phyloP scores from a whole-genome alignment of 306 rosid genomes.

The Sesbania bispinosa region DNA sequence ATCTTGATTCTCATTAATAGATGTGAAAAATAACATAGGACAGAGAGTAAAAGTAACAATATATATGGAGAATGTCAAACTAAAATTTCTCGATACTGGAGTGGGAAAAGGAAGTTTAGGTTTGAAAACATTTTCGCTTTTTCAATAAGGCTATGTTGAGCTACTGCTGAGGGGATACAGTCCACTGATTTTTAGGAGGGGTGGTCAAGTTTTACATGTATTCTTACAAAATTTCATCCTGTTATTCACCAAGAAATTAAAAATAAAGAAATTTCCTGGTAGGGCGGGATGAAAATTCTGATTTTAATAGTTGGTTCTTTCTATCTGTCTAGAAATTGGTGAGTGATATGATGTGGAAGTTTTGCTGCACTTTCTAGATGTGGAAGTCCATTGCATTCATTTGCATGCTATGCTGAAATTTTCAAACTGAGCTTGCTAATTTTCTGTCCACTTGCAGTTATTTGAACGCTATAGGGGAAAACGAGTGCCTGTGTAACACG shows the following conservation, averaged over 20 bases:
- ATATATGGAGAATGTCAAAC: background rate
- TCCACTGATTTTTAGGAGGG: background rate
- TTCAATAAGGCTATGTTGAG: background rate
- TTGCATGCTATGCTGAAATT: background rate
- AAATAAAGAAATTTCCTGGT: background rate
- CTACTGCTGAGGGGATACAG: background rate
- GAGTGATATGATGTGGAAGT: background rate
- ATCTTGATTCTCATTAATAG: background rate
- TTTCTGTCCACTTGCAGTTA: slow-evolving; percentile 51
- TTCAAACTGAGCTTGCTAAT: slow-evolving; percentile 1
- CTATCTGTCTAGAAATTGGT: background rate
- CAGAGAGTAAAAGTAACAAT: background rate
- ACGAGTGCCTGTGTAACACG: slow-evolving; percentile 79
- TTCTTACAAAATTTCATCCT: background rate
- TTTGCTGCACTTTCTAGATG: background rate
- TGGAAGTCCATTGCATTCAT: background rate
- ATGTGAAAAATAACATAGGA: background rate
- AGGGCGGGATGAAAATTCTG: background rate
- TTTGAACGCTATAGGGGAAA: slow-evolving; percentile 78
- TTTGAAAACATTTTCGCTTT: background rate
- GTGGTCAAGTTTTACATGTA: background rate
- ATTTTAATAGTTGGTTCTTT: background rate
- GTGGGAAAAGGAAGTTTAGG: background rate
- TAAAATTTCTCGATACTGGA: background rate
- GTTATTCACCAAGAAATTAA: background rate